Evolutionary conservation across 345 rosid species (phyloP), one percentile per base, ranked within the genome.

Genomic region (Eucalyptus microcorys): DNA sequence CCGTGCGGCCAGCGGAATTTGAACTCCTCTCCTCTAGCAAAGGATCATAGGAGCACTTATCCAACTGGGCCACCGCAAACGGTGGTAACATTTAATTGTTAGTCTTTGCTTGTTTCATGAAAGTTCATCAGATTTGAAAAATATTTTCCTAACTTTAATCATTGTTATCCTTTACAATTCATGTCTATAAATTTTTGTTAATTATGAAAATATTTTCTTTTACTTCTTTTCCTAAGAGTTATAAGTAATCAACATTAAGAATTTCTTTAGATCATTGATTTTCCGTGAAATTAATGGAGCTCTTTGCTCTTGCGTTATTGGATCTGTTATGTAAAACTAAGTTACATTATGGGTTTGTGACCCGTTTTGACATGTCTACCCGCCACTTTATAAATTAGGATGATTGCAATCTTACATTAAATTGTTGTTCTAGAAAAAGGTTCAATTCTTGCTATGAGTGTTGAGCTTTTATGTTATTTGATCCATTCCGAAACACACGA

Each of bases 391-490:
- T 22, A 11, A 21, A 10, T 37, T 21, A 76, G 9, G 27, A 22
- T 7, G 7, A 21, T 34, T 34, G 79, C 22, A 16, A 10, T 17
- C 14, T 71, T 34, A 34, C 14, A 5, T 34, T 19, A 21, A 76
- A 40, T 13, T 13, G 27, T 10, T 37, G 21, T 37, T 76, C 47
- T 21, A 76, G 30, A 21, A 12, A 76, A 76, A 40, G 83, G 24
- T 76, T 21, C 15, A 0, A 19, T 1, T 21, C 8, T 13, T 10
- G 21, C 11, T 21, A 12, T 4, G 27, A 11, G 15, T 11, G 47
- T 40, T 76, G 83, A 76, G 47, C 47, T 76, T 43, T 19, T 37
- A 21, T 3, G 0, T 76, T 21, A 40, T 21, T 40, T 37, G 9
- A 21, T 76, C 47, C 27, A 40, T 1, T 37, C 8, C 3, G 15